Evolutionary conservation across 2,329 filamentous ascomycete genomes (phyloP).

Genomic region (Pseudogymnoascus pannorum): DNA sequence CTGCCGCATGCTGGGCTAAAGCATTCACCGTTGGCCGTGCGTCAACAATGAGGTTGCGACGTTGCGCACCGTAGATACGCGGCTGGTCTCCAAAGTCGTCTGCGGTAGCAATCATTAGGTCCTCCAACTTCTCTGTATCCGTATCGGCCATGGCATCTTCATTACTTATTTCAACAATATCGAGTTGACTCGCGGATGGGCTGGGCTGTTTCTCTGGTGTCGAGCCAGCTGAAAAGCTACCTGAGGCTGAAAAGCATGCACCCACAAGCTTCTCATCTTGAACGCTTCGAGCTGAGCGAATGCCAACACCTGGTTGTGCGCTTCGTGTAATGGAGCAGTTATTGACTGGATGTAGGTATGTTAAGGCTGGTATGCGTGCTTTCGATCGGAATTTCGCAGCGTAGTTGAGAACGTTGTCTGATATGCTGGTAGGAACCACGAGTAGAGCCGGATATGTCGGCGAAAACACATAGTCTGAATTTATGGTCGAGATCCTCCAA

Average conservation of each 20-base stretch:
- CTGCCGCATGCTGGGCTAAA: conserved; percentile 86
- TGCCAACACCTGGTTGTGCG: conserved; percentile 82
- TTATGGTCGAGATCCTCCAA: conserved; percentile 88
- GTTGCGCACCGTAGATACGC: conserved; percentile 81
- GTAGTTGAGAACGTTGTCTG: conserved; percentile 95
- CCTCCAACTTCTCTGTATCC: conserved; percentile 56
- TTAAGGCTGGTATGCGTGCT: conserved; percentile 78
- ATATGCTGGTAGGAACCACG: conserved; percentile 80
- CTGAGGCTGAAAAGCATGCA: conserved; percentile 73
- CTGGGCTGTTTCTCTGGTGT: conserved; percentile 29
- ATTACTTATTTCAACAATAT: conserved; percentile 29
- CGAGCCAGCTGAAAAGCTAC: conserved; percentile 18
- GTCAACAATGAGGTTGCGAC: conserved; percentile 91
- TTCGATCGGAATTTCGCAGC: conserved; percentile 84
- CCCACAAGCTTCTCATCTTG: conserved; percentile 92
- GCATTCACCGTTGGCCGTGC: conserved; percentile 92
- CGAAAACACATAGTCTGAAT: conserved; percentile 82
- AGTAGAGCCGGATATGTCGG: conserved; percentile 85
- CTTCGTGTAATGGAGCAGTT: conserved; percentile 95
- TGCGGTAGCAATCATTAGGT: conserved; percentile 53
- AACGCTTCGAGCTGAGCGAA: conserved; percentile 81
- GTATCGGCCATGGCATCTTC: conserved; percentile 13
- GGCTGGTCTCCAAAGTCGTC: conserved; percentile 49
- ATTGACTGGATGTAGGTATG: conserved; percentile 93
- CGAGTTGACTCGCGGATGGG: conserved; percentile 44